Evolutionary conservation across 1,284 basidiomycete genomes (phyloP).

Genomic region (Polyporus tsugae): DNA sequence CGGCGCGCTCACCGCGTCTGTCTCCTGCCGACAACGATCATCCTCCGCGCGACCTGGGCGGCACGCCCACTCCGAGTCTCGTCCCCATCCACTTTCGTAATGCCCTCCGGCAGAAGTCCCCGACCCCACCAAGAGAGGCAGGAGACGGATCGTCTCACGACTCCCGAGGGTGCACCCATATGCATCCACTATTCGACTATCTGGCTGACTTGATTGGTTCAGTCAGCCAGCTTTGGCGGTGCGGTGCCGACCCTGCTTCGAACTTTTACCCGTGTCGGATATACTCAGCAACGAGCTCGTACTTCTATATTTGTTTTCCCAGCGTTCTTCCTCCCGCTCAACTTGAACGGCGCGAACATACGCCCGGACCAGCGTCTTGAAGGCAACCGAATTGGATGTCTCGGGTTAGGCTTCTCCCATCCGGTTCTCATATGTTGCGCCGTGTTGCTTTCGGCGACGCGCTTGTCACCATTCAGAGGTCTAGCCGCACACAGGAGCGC

Average conservation of each 20-base stretch:
- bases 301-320: background rate
- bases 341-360: background rate
- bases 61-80: background rate
- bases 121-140: background rate
- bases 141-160: background rate
- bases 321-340: background rate
- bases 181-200: slow-evolving; percentile 3
- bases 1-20: background rate
- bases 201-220: background rate
- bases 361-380: background rate
- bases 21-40: background rate
- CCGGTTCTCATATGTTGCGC: background rate
- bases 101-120: background rate
- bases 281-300: background rate
- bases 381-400: background rate
- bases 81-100: background rate
- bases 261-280: background rate
- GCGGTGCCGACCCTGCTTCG: background rate
- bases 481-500: background rate
- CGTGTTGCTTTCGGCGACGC: background rate
- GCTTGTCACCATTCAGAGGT: background rate
- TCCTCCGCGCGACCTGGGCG: background rate
- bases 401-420: background rate
- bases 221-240: background rate
- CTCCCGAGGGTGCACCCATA: background rate